Conservation (phyloP, 768 basidiomycete genomes). For the Mycena indigotica region DNA sequence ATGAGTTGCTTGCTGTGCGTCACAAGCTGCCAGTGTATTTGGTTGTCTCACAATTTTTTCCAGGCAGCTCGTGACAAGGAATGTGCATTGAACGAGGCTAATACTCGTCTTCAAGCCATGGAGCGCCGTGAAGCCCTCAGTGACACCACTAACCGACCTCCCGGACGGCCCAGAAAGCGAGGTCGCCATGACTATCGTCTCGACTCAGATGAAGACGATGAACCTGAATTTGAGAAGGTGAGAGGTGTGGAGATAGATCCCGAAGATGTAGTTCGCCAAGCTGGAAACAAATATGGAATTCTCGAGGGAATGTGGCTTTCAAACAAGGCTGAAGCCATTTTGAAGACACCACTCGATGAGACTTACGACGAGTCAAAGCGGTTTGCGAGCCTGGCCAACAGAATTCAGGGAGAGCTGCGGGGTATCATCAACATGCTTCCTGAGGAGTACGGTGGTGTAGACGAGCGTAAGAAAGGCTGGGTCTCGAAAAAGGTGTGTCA, state of each 20-base stretch:
- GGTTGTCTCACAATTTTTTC: too few species aligned
- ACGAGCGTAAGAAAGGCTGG: background rate
- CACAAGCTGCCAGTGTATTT: background rate
- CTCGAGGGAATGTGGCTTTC: background rate
- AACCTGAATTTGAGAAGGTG: background rate
- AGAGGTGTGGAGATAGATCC: background rate
- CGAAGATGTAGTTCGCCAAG: background rate
- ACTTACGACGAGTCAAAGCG: background rate
- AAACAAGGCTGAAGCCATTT: too few species aligned
- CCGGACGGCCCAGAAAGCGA: background rate
- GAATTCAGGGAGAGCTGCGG: slow-evolving; percentile 6
- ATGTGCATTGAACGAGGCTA: background rate
- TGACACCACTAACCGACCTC: background rate
- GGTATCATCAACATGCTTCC: slow-evolving; percentile 1
- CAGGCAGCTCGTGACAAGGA: background rate
- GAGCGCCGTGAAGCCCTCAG: background rate
- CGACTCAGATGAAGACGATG: background rate
- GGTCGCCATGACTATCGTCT: background rate
- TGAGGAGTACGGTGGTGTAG: background rate
- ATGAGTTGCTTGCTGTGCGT: background rate
- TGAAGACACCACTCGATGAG: background rate
- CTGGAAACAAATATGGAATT: background rate
- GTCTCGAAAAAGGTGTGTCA: background rate
- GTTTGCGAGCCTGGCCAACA: background rate
- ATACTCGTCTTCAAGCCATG: background rate